These are phyloP conservation scores for Hypholoma sublateritium DNA, from an alignment of 768 basidiomycete genomes.

Conservation along the genomic window DNA sequence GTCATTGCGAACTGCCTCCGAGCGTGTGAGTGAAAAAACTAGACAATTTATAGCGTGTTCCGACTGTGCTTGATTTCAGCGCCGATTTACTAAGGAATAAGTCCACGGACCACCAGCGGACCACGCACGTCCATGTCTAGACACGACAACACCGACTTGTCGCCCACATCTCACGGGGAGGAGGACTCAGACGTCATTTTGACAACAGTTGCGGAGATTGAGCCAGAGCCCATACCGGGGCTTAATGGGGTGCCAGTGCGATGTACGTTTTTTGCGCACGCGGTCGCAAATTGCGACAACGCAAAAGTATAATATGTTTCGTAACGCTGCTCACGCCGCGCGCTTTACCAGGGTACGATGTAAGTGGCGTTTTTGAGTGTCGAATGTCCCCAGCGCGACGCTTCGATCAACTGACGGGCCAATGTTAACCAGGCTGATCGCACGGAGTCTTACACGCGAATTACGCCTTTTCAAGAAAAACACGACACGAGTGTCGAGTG, in stretches of 20 bases:
- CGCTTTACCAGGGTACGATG: slow-evolving; percentile 72
- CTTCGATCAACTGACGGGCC: slow-evolving; percentile 7
- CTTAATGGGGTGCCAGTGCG: slow-evolving; percentile 74
- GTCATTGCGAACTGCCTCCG: background rate
- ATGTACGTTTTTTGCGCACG: slow-evolving; percentile 52
- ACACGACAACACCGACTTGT: slow-evolving; percentile 38
- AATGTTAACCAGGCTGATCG: slow-evolving; percentile 64
- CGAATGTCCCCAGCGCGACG: slow-evolving; percentile 18
- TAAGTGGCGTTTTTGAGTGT: slow-evolving; percentile 42
- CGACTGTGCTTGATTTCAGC: background rate
- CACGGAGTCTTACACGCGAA: slow-evolving; percentile 80
- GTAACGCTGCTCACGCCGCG: slow-evolving; percentile 14
- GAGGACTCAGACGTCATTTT: slow-evolving; percentile 65
- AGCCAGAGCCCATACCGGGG: slow-evolving; percentile 75
- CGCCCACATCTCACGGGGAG: slow-evolving; percentile 51
- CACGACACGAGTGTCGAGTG: slow-evolving; percentile 84
- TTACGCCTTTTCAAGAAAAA: slow-evolving; percentile 80
- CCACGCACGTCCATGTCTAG: slow-evolving; percentile 21
- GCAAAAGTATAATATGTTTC: slow-evolving; percentile 12
- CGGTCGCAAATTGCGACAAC: slow-evolving; percentile 14
- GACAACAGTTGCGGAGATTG: slow-evolving; percentile 49
- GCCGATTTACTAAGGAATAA: slow-evolving; percentile 8
- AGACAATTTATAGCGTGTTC: background rate
- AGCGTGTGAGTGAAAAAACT: slow-evolving; percentile 2
- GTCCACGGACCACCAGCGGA: slow-evolving; percentile 19